These are phyloP conservation scores for Galerina sulciceps DNA, from an alignment of 768 basidiomycete species.

Conservation along the genomic window DNA sequence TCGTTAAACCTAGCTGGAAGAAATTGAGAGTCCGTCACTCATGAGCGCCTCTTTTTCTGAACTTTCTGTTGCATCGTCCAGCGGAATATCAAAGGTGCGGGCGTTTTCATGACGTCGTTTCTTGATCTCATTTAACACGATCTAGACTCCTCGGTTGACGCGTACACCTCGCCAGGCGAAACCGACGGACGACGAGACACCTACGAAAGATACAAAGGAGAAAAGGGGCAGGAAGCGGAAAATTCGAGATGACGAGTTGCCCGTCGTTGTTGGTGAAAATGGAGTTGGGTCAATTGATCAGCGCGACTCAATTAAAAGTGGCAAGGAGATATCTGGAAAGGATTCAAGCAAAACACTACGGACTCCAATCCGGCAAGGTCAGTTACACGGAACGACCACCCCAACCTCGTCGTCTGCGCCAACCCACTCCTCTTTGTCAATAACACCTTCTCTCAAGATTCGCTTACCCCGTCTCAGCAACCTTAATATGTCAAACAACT, in stretches of 20 bases:
- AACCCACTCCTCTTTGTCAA: constrained; percentile 29
- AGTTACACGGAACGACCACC: constrained; percentile 21
- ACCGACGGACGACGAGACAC: constrained; percentile 30
- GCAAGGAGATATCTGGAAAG: constrained; percentile 24
- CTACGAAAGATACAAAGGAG: constrained; percentile 34
- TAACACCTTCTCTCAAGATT: constrained; percentile 58
- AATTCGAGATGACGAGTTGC: constrained; percentile 44
- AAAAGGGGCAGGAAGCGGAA: constrained; percentile 48
- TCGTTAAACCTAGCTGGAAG: constrained; percentile 35
- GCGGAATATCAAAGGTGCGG: constrained; percentile 25
- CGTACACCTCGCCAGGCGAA: constrained; percentile 31
- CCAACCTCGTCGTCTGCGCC: constrained; percentile 22
- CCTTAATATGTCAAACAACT: constrained; percentile 16
- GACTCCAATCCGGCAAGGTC: constrained; percentile 32
- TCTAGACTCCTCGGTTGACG: constrained; percentile 25
- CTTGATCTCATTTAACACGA: neutral
- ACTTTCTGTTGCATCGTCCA: constrained; percentile 22
- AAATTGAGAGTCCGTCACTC: constrained; percentile 30
- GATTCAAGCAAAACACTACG: constrained; percentile 31
- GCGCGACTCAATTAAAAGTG: constrained; percentile 6
- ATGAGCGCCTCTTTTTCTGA: constrained; percentile 17
- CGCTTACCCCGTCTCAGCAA: constrained; percentile 54
- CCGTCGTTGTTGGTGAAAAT: constrained; percentile 23
- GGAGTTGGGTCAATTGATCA: neutral
- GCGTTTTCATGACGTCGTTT: neutral